Evolutionary conservation across 768 basidiomycete species (phyloP).

Genomic region (Lactarius psammicola): DNA sequence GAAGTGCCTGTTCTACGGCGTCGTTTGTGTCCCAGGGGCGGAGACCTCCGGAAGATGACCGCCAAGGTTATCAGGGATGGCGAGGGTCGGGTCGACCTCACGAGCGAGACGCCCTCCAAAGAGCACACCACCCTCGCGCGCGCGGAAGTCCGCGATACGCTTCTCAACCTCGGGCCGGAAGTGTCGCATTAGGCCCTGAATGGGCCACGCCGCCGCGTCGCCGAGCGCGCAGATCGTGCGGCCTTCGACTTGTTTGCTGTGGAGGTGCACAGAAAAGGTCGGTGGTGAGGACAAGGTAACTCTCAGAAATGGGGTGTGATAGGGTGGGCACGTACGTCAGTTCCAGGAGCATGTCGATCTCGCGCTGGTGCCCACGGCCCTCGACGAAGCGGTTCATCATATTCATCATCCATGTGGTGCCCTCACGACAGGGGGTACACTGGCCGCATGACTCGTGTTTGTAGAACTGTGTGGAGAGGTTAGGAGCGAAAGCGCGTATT

Average conservation of each 20-base stretch:
- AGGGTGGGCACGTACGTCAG: slow-evolving; percentile 60
- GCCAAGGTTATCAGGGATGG: slow-evolving; percentile 75
- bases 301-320: background rate
- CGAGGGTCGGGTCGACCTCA: slow-evolving; percentile 65
- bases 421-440: slow-evolving; percentile 91
- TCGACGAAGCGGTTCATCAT: slow-evolving; percentile 98
- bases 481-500: background rate
- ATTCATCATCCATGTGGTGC: slow-evolving; percentile 99
- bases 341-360: slow-evolving; percentile 98
- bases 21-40: slow-evolving; percentile 21
- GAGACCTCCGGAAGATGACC: slow-evolving; percentile 43
- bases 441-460: slow-evolving; percentile 99
- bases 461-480: slow-evolving; percentile 65
- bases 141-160: slow-evolving; percentile 77
- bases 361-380: slow-evolving; percentile 85
- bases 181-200: slow-evolving; percentile 96
- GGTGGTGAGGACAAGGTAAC: background rate
- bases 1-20: background rate
- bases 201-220: slow-evolving; percentile 98
- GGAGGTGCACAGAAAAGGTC: slow-evolving; percentile 17
- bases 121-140: slow-evolving; percentile 73
- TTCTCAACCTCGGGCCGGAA: slow-evolving; percentile 95
- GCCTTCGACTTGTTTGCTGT: slow-evolving; percentile 92
- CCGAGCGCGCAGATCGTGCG: slow-evolving; percentile 97
- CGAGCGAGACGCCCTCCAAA: slow-evolving; percentile 81